These are phyloP conservation scores for Coniochaeta sp. DNA, from an alignment of 2,329 filamentous ascomycete genomes.

Conservation along the genomic window DNA sequence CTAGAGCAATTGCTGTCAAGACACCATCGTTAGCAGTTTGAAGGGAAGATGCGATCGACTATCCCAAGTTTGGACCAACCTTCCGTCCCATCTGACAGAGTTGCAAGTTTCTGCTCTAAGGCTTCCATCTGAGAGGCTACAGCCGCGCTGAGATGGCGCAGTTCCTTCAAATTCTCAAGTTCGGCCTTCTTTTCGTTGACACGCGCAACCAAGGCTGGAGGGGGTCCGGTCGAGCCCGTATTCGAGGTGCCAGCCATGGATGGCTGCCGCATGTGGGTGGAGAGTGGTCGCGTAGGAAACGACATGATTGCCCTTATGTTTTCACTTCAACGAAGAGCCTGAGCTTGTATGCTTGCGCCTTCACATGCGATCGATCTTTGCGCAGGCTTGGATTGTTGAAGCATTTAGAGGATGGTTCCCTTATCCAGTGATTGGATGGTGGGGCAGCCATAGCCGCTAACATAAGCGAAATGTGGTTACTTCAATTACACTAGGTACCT, in stretches of 20 bases:
- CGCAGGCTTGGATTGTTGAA: not conserved
- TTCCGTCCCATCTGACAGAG: constrained; percentile 75
- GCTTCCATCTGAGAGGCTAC: constrained; percentile 77
- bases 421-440: not conserved
- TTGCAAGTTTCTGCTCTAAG: constrained; percentile 69
- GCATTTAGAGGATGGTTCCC: not conserved
- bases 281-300: constrained; percentile 47
- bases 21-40: too few species aligned
- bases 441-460: not conserved
- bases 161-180: constrained; percentile 68
- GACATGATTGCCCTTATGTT: constrained; percentile 34
- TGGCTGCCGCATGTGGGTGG: constrained; percentile 60
- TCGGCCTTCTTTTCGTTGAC: constrained; percentile 84
- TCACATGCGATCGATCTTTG: not conserved
- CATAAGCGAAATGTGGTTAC: not conserved
- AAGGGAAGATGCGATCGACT: too few species aligned
- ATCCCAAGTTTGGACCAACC: constrained; percentile 33
- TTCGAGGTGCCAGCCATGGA: constrained; percentile 39
- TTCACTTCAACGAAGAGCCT: not conserved
- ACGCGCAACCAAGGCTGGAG: constrained; percentile 62
- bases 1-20: constrained; percentile 65
- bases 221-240: constrained; percentile 45
- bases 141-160: constrained; percentile 71
- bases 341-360: not conserved
- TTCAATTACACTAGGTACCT: not conserved